Conservation (phyloP, 2,329 filamentous ascomycete genomes). For the Penicillium sp. region DNA sequence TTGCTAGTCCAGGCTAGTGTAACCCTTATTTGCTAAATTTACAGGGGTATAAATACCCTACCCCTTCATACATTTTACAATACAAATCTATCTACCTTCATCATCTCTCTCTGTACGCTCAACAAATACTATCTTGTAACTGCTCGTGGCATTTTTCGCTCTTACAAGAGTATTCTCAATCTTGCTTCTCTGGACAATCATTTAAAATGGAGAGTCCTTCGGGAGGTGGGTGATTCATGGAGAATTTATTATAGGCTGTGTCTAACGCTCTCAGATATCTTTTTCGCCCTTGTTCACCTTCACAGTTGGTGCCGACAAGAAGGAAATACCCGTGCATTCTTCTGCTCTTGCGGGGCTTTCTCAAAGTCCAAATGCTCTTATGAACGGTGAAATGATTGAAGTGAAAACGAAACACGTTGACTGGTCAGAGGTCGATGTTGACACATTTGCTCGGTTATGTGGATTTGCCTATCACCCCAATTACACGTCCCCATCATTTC, state of each 20-base stretch:
- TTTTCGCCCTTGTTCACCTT: not conserved
- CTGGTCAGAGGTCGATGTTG: not conserved
- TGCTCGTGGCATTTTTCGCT: no score
- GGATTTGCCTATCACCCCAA: not conserved
- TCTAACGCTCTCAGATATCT: not conserved
- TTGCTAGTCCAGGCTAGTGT: no score
- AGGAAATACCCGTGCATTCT: not conserved
- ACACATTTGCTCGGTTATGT: constrained; percentile 1
- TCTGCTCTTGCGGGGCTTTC: not conserved
- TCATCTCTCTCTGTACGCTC: no score
- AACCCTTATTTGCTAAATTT: no score
- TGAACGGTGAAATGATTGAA: not conserved
- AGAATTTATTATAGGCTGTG: no score
- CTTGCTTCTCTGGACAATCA: not conserved
- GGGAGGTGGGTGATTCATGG: not conserved
- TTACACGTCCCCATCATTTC: not conserved
- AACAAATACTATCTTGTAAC: no score
- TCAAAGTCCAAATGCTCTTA: not conserved
- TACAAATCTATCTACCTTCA: no score
- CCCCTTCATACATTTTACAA: no score
- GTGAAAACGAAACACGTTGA: not conserved
- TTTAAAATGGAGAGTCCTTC: not conserved
- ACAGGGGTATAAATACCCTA: no score
- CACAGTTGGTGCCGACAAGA: not conserved
- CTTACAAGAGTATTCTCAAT: not conserved